Evolutionary conservation across 176 grass and related monocot genomes (phyloP), one percentile per base, ranked within the genome.

Genomic region (Cocos nucifera): DNA sequence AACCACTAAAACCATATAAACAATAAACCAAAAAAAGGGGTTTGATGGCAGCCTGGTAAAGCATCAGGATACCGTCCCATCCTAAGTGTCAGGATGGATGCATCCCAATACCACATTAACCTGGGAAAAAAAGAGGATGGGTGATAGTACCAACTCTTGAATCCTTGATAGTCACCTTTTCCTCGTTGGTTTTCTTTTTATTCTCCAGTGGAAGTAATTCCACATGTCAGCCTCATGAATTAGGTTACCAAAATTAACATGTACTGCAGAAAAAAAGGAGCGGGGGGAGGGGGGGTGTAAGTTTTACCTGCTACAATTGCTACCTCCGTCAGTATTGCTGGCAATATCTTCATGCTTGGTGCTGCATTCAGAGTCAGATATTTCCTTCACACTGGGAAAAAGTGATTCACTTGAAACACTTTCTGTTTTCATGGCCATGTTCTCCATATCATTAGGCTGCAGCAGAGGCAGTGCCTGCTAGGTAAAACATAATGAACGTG

Each of bases 221-320:
- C 35, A 44, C 35, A 44, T 3, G 10, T 44, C 35, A 2, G 57
- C 70, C 17, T 22, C n/a, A 67, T 62, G 72, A 66, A 71, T 60
- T 55, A 84, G 79, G 66, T 49, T 75, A 84, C 75, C 78, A 71
- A 79, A 67, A 62, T 71, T 79, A 72, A 62, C 62, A 76, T 85
- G 71, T 66, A 79, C 70, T 53, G 15, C 62, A 79, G 75, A 0
- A 44, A 85, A 85, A 21, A 21, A 21, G 1, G 21, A 21, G 1
- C 21, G 1, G 21, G 21, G 21, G 21, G n/a, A n/a, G n/a, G n/a
- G n/a, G n/a, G 75, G 72, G 57, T 62, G 71, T 78, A 82, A 70
- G 61, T 48, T 66, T 81, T 86, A 79, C 83, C 83, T 82, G 74
- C 70, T 63, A 53, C 9, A 44, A 12, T 44, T 44, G 35, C 9